Base-by-base conservation (phyloP, 495 filamentous ascomycete species). In the Margaritispora aquatica region DNA sequence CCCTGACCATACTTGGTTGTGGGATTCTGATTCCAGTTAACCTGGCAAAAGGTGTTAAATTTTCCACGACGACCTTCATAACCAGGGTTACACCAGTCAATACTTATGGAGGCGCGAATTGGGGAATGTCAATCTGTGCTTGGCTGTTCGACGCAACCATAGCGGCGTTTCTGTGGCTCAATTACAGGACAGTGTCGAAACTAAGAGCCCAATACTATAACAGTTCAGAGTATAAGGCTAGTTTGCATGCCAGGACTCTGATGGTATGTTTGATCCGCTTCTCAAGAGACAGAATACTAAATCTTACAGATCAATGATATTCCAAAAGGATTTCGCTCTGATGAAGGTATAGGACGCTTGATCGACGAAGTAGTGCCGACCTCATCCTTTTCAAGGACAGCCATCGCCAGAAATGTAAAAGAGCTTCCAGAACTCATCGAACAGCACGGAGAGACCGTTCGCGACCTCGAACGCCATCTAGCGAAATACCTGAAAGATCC, bases 401-500 rank as follows among this genome's bases (percentile, higher is more conserved):
- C 87, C 24, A 88, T 97, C 69, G 93, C 89, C 31, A 85, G 95
- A 23, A 96, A 96, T 63, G 90, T 96, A 55, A 95, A 92, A 66
- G 85, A 89, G 49, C 75, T 98, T 4, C 94, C 94, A 13, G 73
- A 81, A 15, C 74, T 97, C 60, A 90, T 97, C 65, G 84, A 88
- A 55, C 79, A 96, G 68, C 93, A 98, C 63, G 85, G 89, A 34
- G 74, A 89, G 52, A 77, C 84, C 1, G 95, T 98, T 41, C 83
- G 87, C 23, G 75, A 90, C 55, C 77, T 98, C 31, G 94, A 98
- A 69, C 82, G 80, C 22, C 81, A 90, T 3, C 71, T 98, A 41
- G 88, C 94, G 51, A 95, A 87, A 55, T 98, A 98, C 67, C 79
- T 97, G 19, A 93, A 86, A 68, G 84, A 93, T 56, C 95, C 94